Conservation (phyloP, 1,284 basidiomycete species). For the Pascua sp. region DNA sequence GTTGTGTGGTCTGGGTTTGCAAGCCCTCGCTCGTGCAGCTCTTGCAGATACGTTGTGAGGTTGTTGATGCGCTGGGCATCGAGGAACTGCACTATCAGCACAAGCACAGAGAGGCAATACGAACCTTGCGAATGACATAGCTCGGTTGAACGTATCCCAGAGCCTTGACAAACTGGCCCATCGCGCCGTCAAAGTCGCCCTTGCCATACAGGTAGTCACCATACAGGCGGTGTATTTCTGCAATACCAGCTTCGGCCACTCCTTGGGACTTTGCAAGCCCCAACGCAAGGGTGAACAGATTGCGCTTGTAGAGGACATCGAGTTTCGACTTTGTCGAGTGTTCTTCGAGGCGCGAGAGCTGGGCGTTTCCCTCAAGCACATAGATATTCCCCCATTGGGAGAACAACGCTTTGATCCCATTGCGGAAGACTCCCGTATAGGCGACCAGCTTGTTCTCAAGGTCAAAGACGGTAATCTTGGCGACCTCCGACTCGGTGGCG, state of each 20-base stretch:
- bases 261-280: constrained; percentile 69
- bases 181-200: constrained; percentile 87
- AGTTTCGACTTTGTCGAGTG: constrained; percentile 75
- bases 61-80: constrained; percentile 94
- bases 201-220: constrained; percentile 90
- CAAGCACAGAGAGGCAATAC: constrained; percentile 4
- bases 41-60: constrained; percentile 92
- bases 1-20: constrained; percentile 98
- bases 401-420: constrained; percentile 74
- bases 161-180: constrained; percentile 87
- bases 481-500: constrained; percentile 58
- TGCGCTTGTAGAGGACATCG: constrained; percentile 73
- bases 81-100: constrained; percentile 64
- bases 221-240: constrained; percentile 82
- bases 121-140: constrained; percentile 91
- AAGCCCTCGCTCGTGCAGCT: constrained; percentile 79
- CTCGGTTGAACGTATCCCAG: constrained; percentile 86
- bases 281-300: constrained; percentile 67
- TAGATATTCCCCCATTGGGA: constrained; percentile 75
- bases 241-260: constrained; percentile 66
- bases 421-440: constrained; percentile 71
- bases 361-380: constrained; percentile 69
- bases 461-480: constrained; percentile 86
- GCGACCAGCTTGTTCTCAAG: constrained; percentile 88
- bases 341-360: constrained; percentile 70